Evolutionary conservation across 139 green algal genomes (phyloP).

Genomic region (Chlamydomonas sphaeroides): DNA sequence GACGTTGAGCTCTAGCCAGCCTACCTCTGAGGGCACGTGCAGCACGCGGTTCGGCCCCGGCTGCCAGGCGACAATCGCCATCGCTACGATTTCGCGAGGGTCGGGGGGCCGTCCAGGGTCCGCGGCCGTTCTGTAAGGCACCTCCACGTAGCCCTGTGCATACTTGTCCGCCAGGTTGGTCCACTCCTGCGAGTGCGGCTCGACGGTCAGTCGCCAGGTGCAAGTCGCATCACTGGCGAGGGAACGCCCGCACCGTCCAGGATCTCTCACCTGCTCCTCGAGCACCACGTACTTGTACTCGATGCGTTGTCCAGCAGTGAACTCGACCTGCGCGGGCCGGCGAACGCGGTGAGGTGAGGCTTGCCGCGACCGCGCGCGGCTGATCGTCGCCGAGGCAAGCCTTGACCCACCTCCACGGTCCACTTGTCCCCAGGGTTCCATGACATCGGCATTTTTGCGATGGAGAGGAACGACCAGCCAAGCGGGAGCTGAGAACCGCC

Average conservation of each 20-base stretch:
- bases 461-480: slow-evolving; percentile 93
- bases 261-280: slow-evolving; percentile 83
- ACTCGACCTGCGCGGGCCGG: slow-evolving; percentile 74
- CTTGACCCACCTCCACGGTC: slow-evolving; percentile 77
- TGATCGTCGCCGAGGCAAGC: neutral
- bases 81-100: slow-evolving; percentile 87
- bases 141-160: slow-evolving; percentile 83
- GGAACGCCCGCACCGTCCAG: neutral
- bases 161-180: slow-evolving; percentile 83
- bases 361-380: no score
- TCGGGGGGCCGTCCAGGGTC: slow-evolving; percentile 81
- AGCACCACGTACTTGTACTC: slow-evolving; percentile 97
- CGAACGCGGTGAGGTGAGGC: neutral
- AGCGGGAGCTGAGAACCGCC: slow-evolving; percentile 83
- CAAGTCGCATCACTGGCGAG: neutral
- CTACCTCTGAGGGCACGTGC: slow-evolving; percentile 80
- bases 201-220: no score
- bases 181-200: slow-evolving; percentile 83
- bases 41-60: slow-evolving; percentile 87
- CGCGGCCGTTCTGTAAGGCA: slow-evolving; percentile 75
- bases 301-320: slow-evolving; percentile 80
- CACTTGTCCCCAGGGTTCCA: slow-evolving; percentile 89
- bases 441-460: slow-evolving; percentile 90
- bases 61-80: slow-evolving; percentile 97
- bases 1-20: neutral